Conservation (phyloP, 352 stramenopile genomes). For the Bremia lactucae region DNA sequence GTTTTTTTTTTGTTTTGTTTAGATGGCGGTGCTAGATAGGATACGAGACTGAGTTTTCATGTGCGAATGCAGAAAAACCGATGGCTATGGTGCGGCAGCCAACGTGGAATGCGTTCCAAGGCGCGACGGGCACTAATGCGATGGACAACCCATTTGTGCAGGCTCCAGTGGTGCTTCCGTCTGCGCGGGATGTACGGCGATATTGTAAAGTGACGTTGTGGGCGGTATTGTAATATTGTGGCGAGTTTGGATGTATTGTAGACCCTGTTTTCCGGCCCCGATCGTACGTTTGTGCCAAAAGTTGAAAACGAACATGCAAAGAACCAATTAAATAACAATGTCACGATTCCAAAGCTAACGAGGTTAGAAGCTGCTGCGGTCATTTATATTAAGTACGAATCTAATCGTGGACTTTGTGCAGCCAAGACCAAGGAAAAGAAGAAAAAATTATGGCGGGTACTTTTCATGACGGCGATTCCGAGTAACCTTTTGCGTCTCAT, state of each 20-base stretch:
- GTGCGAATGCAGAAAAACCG: slow-evolving; percentile 36
- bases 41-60: slow-evolving; percentile 4
- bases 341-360: slow-evolving; percentile 27
- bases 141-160: slow-evolving; percentile 44
- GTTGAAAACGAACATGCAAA: slow-evolving; percentile 30
- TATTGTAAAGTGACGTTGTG: slow-evolving; percentile 1
- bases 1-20: background rate
- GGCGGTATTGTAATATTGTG: slow-evolving; percentile 1
- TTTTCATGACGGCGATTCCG: slow-evolving; percentile 55
- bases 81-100: slow-evolving; percentile 29
- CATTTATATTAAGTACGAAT: too few species aligned
- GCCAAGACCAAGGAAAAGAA: slow-evolving; percentile 45
- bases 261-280: slow-evolving; percentile 24
- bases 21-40: slow-evolving; percentile 2
- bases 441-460: slow-evolving; percentile 53
- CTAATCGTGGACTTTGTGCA: background rate
- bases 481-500: slow-evolving; percentile 16
- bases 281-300: slow-evolving; percentile 28
- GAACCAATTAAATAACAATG: slow-evolving; percentile 30
- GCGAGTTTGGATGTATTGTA: slow-evolving; percentile 5
- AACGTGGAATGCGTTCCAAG: slow-evolving; percentile 45
- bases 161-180: slow-evolving; percentile 25
- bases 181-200: slow-evolving; percentile 10
- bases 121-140: slow-evolving; percentile 26
- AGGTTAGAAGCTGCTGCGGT: too few species aligned